Base-by-base conservation (phyloP, 2,329 filamentous ascomycete genomes). In the Cytospora leucostoma region DNA sequence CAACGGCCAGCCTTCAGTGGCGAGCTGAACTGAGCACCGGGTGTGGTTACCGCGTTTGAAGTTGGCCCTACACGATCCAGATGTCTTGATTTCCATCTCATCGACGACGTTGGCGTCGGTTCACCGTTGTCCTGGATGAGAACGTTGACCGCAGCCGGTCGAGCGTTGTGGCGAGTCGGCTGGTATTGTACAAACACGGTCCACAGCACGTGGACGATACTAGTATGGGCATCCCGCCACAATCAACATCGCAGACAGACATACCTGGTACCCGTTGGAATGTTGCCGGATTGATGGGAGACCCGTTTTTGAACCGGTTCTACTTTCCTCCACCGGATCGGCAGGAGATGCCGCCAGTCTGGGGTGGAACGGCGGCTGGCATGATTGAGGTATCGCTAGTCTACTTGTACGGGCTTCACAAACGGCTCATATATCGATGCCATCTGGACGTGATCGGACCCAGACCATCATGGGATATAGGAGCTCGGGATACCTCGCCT, bases 231-330 rank as follows among this genome's bases (percentile, higher is more conserved):
- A 68, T 73, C 12, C 80, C 76, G 76, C 76, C 78, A 2, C 74
- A 78, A 64, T 75, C 77, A 12, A 33, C 54, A 51, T 19, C 63
- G 64, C 34, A 69, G 71, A 19, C 78, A 79, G 38, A 27, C 27
- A 27, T 13, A n/a, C 15, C n/a, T n/a, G 13, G n/a, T 70, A 78
- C 76, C 12, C 78, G 79, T 62, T 80, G 78, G 77, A 76, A 77
- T 17, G 77, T 77, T 21, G 70, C 69, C 15, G 78, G 77, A 11
- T 64, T 63, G 21, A 74, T 74, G 68, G 77, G 77, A 59, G 77
- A 80, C 63, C 59, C 70, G 12, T 65, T 77, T 57, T 80, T 79
- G 62, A 78, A 80, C 66, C 67, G 71, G 50, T 78, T 77, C 64
- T 81, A 77, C 68, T 68, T 27, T 27, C 27, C 27, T 27, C 27